Evolutionary conservation across 768 basidiomycete genomes (phyloP).

Genomic region (Steccherinum ochraceum): DNA sequence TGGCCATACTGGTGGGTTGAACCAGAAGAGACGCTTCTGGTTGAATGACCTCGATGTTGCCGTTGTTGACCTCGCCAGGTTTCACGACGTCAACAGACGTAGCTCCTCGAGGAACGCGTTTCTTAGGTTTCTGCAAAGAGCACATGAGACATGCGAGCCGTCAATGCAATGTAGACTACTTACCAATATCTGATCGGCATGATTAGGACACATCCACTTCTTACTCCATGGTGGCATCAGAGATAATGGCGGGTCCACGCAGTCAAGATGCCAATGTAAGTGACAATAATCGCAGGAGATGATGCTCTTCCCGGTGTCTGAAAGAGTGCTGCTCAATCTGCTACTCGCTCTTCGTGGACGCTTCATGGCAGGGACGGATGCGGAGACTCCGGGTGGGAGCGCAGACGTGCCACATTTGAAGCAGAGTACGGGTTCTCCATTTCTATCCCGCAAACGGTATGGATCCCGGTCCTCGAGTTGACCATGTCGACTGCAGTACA

Average conservation of each 20-base stretch:
- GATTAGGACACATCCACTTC: slow-evolving; percentile 99
- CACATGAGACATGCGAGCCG: slow-evolving; percentile 3
- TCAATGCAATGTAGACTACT: slow-evolving; percentile 25
- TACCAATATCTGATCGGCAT: slow-evolving; percentile 82
- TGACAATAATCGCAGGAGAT: slow-evolving; percentile 94
- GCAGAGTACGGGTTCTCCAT: slow-evolving; percentile 79
- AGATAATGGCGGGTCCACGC: slow-evolving; percentile 84
- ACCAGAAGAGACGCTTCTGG: slow-evolving; percentile 44
- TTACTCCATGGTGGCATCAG: slow-evolving; percentile 79
- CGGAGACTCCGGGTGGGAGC: slow-evolving; percentile 47
- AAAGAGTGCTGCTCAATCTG: slow-evolving; percentile 30
- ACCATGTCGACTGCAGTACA: slow-evolving; percentile 63
- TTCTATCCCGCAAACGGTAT: slow-evolving; percentile 78
- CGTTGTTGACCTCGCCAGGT: slow-evolving; percentile 77
- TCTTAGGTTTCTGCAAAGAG: slow-evolving; percentile 61
- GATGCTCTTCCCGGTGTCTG: slow-evolving; percentile 66
- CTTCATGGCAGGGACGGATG: slow-evolving; percentile 47
- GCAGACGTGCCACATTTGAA: slow-evolving; percentile 85
- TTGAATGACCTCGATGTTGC: slow-evolving; percentile 83
- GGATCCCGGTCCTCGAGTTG: slow-evolving; percentile 90
- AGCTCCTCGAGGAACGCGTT: slow-evolving; percentile 70
- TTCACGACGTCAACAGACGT: slow-evolving; percentile 68
- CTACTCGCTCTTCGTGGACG: slow-evolving; percentile 42
- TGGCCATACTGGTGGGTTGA: slow-evolving; percentile 40
- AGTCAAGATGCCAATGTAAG: slow-evolving; percentile 96